Evolutionary conservation across 352 stramenopile species (phyloP).

Genomic region (Achlya hypogyna): DNA sequence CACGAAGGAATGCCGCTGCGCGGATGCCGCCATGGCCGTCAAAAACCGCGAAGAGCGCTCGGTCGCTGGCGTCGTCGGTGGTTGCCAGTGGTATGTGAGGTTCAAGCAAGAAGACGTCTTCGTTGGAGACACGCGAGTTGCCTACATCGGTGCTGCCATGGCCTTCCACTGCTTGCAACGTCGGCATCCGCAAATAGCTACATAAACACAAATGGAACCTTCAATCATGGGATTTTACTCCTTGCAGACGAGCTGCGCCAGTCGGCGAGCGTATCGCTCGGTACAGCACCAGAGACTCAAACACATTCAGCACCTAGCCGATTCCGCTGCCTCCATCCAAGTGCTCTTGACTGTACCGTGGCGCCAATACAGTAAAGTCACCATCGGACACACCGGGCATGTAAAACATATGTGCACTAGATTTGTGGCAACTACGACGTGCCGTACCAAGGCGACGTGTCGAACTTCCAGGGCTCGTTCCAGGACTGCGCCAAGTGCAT

Average conservation of each 20-base stretch:
- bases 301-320: too few species aligned
- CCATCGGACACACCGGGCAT: too few species aligned
- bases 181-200: not conserved
- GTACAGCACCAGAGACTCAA: too few species aligned
- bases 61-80: not conserved
- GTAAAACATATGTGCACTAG: too few species aligned
- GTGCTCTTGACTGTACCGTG: too few species aligned
- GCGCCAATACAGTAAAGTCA: too few species aligned
- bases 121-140: not conserved
- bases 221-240: not conserved
- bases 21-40: constrained; percentile 16
- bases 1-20: not conserved
- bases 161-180: not conserved
- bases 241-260: too few species aligned
- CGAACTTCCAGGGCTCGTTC: not conserved
- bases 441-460: not conserved
- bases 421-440: too few species aligned
- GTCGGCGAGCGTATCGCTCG: too few species aligned
- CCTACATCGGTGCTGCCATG: constrained; percentile 3
- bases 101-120: not conserved
- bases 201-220: not conserved
- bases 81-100: not conserved
- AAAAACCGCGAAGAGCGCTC: constrained; percentile 13
- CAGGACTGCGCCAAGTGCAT: constrained; percentile 2
- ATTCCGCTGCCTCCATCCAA: too few species aligned